A percentile compares a stretch with the other conserved stretches of the same genome.
phyloP scores from a whole-genome alignment of 108 stramenopile genomes.

The Conticribra weissflogii region DNA sequence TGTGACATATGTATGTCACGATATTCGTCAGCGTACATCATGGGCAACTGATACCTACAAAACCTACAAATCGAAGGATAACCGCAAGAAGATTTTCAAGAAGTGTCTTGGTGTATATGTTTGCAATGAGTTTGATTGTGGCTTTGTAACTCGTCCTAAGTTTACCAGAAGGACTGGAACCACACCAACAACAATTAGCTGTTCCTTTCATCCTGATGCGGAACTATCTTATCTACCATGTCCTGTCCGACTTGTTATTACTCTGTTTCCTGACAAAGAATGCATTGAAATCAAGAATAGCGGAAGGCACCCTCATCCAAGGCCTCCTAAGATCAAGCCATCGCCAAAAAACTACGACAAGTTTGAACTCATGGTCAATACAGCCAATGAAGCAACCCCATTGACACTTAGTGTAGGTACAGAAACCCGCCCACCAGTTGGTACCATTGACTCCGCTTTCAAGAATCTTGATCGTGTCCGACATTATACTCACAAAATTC shows the following conservation, averaged over 20 bases:
- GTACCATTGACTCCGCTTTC: not conserved
- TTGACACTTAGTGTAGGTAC: not conserved
- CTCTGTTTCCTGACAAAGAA: not conserved
- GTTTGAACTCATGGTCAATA: not conserved
- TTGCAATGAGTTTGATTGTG: not conserved
- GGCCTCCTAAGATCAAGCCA: not conserved
- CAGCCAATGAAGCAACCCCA: not conserved
- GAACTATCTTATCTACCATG: not conserved
- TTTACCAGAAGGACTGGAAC: not conserved
- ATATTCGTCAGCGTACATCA: not conserved
- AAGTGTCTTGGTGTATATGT: not conserved
- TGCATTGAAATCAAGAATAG: not conserved
- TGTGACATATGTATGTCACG: not conserved
- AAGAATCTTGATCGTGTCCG: not conserved
- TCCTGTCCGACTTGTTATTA: not conserved
- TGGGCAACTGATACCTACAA: not conserved
- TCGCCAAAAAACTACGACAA: not conserved
- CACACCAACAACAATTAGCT: not conserved
- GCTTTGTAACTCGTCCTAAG: not conserved
- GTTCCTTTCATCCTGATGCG: not conserved
- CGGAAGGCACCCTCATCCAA: conserved; percentile 1
- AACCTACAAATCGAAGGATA: not conserved
- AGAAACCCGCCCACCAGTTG: not conserved
- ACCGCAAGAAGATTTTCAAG: not conserved
- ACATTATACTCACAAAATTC: not conserved